Percentiles rank a stretch among this genome's conserved stretches.
Evolutionary conservation across 2,329 filamentous ascomycete genomes (phyloP).

Genomic region (Fusarium sp.): DNA sequence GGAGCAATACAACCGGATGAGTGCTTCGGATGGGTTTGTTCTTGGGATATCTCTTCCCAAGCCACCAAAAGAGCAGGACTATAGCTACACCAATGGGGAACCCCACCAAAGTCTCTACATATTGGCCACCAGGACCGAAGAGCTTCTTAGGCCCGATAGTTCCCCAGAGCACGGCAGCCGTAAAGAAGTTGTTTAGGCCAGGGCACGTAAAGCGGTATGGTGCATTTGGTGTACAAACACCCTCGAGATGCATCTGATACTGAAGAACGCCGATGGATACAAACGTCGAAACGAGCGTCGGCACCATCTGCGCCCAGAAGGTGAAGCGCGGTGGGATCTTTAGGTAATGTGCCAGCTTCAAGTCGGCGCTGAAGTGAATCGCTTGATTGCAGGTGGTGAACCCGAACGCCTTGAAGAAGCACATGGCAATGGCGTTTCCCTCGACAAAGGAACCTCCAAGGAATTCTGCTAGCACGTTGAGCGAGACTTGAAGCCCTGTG

Average conservation of each 20-base stretch:
- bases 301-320: constrained; percentile 51
- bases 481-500: constrained; percentile 54
- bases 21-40: constrained; percentile 52
- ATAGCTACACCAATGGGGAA: constrained; percentile 54
- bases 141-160: constrained; percentile 54
- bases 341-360: constrained; percentile 57
- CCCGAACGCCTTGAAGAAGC: constrained; percentile 59
- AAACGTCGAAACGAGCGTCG: constrained; percentile 50
- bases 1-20: constrained; percentile 57
- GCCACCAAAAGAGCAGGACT: constrained; percentile 52
- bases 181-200: constrained; percentile 53
- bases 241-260: constrained; percentile 52
- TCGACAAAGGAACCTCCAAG: constrained; percentile 57
- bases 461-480: constrained; percentile 61
- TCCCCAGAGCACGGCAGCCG: constrained; percentile 56
- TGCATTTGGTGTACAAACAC: constrained; percentile 53
- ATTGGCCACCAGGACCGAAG: constrained; percentile 51
- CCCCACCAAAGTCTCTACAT: constrained; percentile 51
- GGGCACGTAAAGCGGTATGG: constrained; percentile 53
- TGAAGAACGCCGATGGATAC: constrained; percentile 51
- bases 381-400: constrained; percentile 52
- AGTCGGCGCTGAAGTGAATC: constrained; percentile 50
- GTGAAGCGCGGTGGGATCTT: constrained; percentile 55
- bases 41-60: constrained; percentile 50
- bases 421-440: constrained; percentile 59